Conservation (phyloP, 2,329 filamentous ascomycete genomes). For the Alternaria alternata region DNA sequence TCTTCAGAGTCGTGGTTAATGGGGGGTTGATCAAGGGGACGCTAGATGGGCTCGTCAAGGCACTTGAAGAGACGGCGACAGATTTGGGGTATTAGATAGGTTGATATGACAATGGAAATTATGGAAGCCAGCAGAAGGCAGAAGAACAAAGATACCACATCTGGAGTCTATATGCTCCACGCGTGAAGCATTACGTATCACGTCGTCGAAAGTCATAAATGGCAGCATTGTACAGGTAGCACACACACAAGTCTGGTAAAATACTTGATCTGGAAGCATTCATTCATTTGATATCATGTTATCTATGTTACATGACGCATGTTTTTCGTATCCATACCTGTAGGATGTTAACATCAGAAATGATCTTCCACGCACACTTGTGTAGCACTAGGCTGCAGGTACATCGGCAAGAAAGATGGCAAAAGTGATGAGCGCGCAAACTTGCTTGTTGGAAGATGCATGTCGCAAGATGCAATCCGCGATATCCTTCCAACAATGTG, state of each 20-base stretch:
- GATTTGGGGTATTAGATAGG: slow-evolving; percentile 38
- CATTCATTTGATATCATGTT: slow-evolving; percentile 30
- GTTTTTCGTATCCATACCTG: slow-evolving; percentile 12
- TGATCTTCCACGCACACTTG: slow-evolving; percentile 23
- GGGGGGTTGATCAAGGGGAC: slow-evolving; percentile 63
- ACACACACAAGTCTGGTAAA: neutral
- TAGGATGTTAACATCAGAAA: slow-evolving; percentile 36
- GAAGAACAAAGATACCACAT: neutral
- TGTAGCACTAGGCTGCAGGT: slow-evolving; percentile 26
- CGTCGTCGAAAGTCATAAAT: neutral
- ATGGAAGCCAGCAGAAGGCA: neutral
- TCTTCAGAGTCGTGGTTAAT: slow-evolving; percentile 75
- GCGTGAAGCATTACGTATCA: neutral
- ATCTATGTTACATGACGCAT: slow-evolving; percentile 42
- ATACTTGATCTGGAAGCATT: neutral
- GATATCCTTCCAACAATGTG: neutral
- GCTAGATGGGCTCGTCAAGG: slow-evolving; percentile 53
- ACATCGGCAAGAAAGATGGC: slow-evolving; percentile 21
- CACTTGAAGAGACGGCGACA: slow-evolving; percentile 60
- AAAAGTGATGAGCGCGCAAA: slow-evolving; percentile 21
- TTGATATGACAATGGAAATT: neutral
- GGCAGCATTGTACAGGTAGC: neutral
- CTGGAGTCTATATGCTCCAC: neutral
- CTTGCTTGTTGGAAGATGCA: slow-evolving; percentile 15
- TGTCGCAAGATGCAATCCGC: slow-evolving; percentile 5